Conservation (phyloP, 192 early-diverging fungal genomes). For the Bifiguratus adelaidae region DNA sequence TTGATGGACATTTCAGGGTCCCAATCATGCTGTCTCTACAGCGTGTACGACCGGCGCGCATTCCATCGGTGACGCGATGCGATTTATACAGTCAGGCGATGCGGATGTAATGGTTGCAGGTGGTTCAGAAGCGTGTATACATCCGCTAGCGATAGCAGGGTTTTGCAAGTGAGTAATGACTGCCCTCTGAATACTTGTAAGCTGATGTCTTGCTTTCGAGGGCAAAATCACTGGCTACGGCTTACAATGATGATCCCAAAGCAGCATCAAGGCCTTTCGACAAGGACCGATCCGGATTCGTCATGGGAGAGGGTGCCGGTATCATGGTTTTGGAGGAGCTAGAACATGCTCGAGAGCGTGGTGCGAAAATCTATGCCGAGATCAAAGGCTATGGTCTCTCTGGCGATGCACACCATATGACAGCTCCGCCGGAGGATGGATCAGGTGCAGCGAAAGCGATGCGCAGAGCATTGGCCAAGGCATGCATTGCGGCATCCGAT, state of each 20-base stretch:
- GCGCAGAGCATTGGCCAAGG: conserved; percentile 59
- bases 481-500: conserved; percentile 41
- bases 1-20: conserved; percentile 43
- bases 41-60: conserved; percentile 96
- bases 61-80: conserved; percentile 86
- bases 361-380: conserved; percentile 88
- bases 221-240: conserved; percentile 72
- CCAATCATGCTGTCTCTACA: conserved; percentile 87
- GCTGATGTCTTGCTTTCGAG: conserved; percentile 8
- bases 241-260: conserved; percentile 68
- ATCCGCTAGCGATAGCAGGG: conserved; percentile 81
- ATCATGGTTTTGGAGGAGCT: conserved; percentile 84
- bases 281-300: conserved; percentile 76
- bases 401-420: conserved; percentile 89
- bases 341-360: conserved; percentile 74
- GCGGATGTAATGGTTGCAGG: conserved; percentile 96
- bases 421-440: conserved; percentile 81
- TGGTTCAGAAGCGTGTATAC: conserved; percentile 75
- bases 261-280: conserved; percentile 91
- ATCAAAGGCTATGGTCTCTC: conserved; percentile 84
- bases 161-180: conserved; percentile 58
- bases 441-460: conserved; percentile 82
- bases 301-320: conserved; percentile 89
- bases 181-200: not conserved
- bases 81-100: conserved; percentile 87